A percentile compares a stretch with the other conserved stretches of the same genome.
These are phyloP conservation scores for Macrophomina pseudophaseolina DNA, from an alignment of 2,329 filamentous ascomycete species.

Conservation along the genomic window DNA sequence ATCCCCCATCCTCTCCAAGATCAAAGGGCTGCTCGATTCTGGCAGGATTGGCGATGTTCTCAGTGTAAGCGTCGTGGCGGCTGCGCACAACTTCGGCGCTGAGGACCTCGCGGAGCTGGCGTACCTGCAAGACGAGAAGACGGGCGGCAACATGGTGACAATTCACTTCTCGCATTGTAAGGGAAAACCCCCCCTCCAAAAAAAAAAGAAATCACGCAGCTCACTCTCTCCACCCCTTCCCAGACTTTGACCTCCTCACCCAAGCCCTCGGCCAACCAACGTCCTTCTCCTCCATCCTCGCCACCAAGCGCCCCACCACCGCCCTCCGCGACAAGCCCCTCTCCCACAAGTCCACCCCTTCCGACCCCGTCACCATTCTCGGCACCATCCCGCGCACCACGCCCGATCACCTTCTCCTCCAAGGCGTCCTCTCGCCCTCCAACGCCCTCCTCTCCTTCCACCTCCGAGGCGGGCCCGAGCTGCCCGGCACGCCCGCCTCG, in stretches of 20 bases:
- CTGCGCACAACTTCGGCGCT: constrained; percentile 35
- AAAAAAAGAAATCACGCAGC: not conserved
- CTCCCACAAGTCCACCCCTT: constrained; percentile 36
- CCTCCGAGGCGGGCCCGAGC: constrained; percentile 56
- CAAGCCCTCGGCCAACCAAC: constrained; percentile 54
- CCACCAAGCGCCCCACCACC: constrained; percentile 52
- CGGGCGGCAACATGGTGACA: constrained; percentile 52
- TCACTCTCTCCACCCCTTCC: not conserved
- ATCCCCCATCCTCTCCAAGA: constrained; percentile 46
- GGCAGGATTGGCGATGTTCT: constrained; percentile 53
- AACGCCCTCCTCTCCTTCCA: constrained; percentile 53
- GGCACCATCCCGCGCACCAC: constrained; percentile 44
- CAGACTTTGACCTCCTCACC: constrained; percentile 51
- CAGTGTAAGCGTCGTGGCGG: constrained; percentile 40
- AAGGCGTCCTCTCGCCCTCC: constrained; percentile 44
- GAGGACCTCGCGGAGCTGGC: constrained; percentile 36
- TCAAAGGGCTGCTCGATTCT: constrained; percentile 49
- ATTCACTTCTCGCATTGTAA: constrained; percentile 44
- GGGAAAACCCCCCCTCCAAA: not conserved
- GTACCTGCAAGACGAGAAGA: constrained; percentile 56
- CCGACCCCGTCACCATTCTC: constrained; percentile 38
- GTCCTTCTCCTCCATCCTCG: constrained; percentile 47
- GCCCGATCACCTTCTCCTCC: constrained; percentile 51
- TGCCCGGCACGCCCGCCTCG: constrained; percentile 53
- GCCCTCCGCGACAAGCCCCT: constrained; percentile 27